Base-by-base conservation (phyloP, 1,284 basidiomycete species). In the Malassezia sp. region DNA sequence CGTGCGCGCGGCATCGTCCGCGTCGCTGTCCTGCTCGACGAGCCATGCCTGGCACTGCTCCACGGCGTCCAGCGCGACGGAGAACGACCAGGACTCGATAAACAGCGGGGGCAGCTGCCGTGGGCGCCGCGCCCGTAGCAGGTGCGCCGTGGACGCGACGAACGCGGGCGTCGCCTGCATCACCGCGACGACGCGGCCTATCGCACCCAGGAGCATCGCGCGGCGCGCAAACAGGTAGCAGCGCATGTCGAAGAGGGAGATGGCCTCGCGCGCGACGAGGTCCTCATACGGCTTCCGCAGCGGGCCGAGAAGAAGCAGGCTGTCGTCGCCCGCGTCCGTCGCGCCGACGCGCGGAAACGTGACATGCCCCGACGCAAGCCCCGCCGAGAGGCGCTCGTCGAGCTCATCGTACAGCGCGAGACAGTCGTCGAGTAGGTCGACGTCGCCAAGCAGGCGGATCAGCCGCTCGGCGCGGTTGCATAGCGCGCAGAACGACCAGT, bases 61-160 rank as follows among this genome's bases (percentile, higher is more conserved):
- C 11, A 91, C 81, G 32, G 84, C 81, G 59, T 84, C 87, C 43
- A 91, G 74, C 18, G 87, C 82, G 1, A 88, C 87, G 9, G 85
- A 87, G 71, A 88, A 96, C 18, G 80, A 84, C 91, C 93, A 97
- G 0, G 84, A 83, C 69, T 95, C 86, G 30, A 95, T 76, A 63
- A 93, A 93, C 61, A 80, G 79, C 17, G 74, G 73, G 1, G 85
- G 81, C n/a, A 95, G 75, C 4, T 77, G 76, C 28, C 72, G 72
- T 83, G 89, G 57, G 24, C 44, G 27, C 6, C 42, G 34, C 26
- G 34, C 8, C 10, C 18, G 32, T 37, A 95, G 71, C 27, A 81
- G 79, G 46, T 80, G 77, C 5, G 84, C 81, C 60, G 96, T 86
- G n/a, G 79, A 78, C 22, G 78, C 79, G 32, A 97, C 76, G 67